These are phyloP conservation scores for Saccharomycopsis guyanensis DNA, from an alignment of 805 yeast genomes.

Conservation along the genomic window DNA sequence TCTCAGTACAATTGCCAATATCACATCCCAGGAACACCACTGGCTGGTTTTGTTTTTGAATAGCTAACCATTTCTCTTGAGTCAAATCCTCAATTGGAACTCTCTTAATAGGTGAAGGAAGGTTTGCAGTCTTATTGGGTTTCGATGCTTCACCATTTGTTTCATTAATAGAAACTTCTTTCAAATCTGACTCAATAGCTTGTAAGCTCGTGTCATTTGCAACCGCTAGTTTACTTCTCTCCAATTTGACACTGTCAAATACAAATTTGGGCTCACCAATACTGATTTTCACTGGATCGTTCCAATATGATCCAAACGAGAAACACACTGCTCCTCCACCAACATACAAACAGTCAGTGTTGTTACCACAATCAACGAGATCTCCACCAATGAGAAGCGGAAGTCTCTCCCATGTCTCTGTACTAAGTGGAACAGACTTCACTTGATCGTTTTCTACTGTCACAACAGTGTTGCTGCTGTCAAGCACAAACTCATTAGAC, in stretches of 20 bases:
- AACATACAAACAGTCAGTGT: conserved; percentile 21
- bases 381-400: conserved; percentile 52
- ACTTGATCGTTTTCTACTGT: conserved; percentile 16
- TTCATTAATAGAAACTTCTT: not conserved
- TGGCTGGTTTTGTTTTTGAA: conserved; percentile 22
- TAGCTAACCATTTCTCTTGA: conserved; percentile 7
- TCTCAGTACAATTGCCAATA: conserved; percentile 25
- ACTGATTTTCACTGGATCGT: conserved; percentile 21
- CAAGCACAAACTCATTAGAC: conserved; percentile 31
- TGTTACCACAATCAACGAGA: conserved; percentile 24
- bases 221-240: not conserved
- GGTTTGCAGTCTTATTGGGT: no score
- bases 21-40: conserved; percentile 23
- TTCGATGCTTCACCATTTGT: not conserved
- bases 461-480: conserved; percentile 32
- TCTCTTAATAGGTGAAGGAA: not conserved
- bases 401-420: conserved; percentile 32
- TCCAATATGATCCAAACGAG: conserved; percentile 63
- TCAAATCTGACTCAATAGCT: not conserved
- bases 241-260: not conserved
- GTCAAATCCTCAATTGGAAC: conserved; percentile 4
- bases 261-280: not conserved
- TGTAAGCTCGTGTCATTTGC: not conserved
- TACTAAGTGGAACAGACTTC: conserved; percentile 27
- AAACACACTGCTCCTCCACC: conserved; percentile 83